Conservation (phyloP, 176 grass and related monocot species). For the Hordeum marinum region DNA sequence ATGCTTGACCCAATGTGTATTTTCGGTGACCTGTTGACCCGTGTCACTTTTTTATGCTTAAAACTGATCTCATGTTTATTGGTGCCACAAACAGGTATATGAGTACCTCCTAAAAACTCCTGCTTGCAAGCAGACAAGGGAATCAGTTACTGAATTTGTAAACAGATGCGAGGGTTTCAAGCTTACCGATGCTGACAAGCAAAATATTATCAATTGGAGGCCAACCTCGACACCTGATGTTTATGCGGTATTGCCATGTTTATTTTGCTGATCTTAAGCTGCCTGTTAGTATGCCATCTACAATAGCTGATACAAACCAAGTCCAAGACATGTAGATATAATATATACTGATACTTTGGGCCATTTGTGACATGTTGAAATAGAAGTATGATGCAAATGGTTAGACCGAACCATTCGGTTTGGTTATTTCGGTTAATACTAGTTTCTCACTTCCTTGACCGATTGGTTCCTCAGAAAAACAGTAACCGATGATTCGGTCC, state of each 20-base stretch:
- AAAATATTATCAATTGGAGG: conserved; percentile 71
- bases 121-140: conserved; percentile 64
- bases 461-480: too few relatives aligned
- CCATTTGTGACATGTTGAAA: neutral
- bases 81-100: conserved; percentile 43
- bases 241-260: conserved; percentile 45
- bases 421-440: too few relatives aligned
- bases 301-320: neutral
- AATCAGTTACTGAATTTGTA: conserved; percentile 55
- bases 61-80: neutral
- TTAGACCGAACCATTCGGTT: too few relatives aligned
- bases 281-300: neutral
- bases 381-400: neutral
- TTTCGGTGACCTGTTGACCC: neutral
- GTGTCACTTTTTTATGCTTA: neutral
- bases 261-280: neutral
- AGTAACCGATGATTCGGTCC: too few relatives aligned
- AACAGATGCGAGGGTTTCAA: conserved; percentile 61
- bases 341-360: neutral
- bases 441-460: too few relatives aligned
- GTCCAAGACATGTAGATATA: neutral
- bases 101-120: conserved; percentile 59
- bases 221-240: conserved; percentile 38
- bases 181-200: conserved; percentile 61
- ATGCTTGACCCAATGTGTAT: neutral